A percentile compares a stretch with the other conserved stretches of the same genome.
Evolutionary conservation across 2,329 filamentous ascomycete genomes (phyloP).

Genomic region (Emmonsiellopsis sp.): DNA sequence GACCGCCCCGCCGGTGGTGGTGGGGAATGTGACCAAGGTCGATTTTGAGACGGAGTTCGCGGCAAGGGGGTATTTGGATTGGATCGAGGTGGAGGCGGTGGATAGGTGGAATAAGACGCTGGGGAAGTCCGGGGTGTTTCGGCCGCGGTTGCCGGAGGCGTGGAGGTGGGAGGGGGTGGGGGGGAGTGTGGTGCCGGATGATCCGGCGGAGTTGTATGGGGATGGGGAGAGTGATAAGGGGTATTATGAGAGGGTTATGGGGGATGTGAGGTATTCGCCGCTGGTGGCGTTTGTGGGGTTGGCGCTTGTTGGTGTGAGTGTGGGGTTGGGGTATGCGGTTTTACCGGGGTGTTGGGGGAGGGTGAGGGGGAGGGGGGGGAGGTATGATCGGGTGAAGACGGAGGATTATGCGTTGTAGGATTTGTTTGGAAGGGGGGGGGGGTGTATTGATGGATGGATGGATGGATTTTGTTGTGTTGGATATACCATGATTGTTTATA

Average conservation of each 20-base stretch:
- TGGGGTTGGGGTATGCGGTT: not conserved
- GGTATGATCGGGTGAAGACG: not conserved
- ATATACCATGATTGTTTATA: no score
- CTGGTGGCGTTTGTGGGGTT: not conserved
- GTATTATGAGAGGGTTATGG: not conserved
- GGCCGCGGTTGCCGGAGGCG: slow-evolving; percentile 8
- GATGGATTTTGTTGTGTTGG: no score
- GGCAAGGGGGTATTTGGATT: slow-evolving; percentile 22
- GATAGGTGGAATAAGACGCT: slow-evolving; percentile 17
- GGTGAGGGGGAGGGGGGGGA: not conserved
- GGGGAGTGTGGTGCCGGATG: not conserved
- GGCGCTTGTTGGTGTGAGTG: not conserved
- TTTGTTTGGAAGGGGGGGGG: no score
- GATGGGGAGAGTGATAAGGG: not conserved
- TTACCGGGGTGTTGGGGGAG: not conserved
- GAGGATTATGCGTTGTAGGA: not conserved
- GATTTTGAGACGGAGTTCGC: slow-evolving; percentile 30
- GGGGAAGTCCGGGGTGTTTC: slow-evolving; percentile 13
- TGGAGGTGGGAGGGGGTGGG: slow-evolving; percentile 6
- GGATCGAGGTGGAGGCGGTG: slow-evolving; percentile 21
- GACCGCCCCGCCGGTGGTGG: slow-evolving; percentile 15
- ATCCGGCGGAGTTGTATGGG: not conserved
- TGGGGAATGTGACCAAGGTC: slow-evolving; percentile 21
- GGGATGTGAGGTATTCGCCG: not conserved
- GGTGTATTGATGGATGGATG: no score